Evolutionary conservation across 805 yeast species (phyloP), one percentile per base, ranked within the genome.

Genomic region (Ogataea nonfermentans): DNA sequence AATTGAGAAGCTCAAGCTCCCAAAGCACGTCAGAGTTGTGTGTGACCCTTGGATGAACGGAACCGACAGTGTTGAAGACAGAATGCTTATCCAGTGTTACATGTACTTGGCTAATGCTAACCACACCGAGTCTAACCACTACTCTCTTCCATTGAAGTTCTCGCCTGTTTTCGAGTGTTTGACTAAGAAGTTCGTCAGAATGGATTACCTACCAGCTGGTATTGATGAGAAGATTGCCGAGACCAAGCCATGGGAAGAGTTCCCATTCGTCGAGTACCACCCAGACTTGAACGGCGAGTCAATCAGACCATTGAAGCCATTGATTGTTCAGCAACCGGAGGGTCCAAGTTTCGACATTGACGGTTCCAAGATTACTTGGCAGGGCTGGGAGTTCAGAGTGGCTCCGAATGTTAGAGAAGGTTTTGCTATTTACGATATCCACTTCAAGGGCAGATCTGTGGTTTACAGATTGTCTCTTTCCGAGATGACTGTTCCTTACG

Each of bases 11-110:
- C 69, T 83, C 62, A 71, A 78, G 48, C 67, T 84, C 43, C 90
- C 89, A 45, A 56, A 66, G 56, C 58, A 74, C 59, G 65, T 57
- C 48, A 52, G 59, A 24, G 80, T 81, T 34, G 73, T 79, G 51
- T 73, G 73, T 56, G 91, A 84, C 59, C 87, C 90, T 37, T 85
- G 95, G 95, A 85, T 84, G 73, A 84, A 85, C 59, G 95, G 91
- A 55, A 80, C 88, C 24, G 80, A 78, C 24, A 65, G 75, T 33
- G 64, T 71, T 44, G 85, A 80, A 56, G 67, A 60, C 30, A 74
- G 81, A 61, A 74, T 79, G n/a, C 66, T 79, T 67, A 68, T 79
- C 47, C 89, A 82, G 66, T 79, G 81, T 61, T 81, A 79, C 69
- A 79, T 83, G 79, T 85, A 85, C 64, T 72, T 84, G 56, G 70